Base-by-base conservation (phyloP, 2,329 filamentous ascomycete species). In the Fusarium coicis region DNA sequence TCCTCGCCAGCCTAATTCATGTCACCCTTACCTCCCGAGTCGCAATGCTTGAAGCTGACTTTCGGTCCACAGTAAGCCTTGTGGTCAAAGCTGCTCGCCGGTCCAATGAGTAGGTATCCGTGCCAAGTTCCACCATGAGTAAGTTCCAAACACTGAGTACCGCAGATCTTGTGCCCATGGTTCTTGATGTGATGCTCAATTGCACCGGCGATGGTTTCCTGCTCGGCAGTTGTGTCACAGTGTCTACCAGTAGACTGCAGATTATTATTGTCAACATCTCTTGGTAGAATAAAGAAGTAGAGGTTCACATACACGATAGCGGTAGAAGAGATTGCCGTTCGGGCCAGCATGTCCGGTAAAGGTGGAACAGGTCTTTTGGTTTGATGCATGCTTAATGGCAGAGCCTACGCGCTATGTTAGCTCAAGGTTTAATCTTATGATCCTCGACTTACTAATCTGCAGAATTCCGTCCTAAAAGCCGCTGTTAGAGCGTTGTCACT, bases 401-500 rank as follows among this genome's bases (percentile, higher is more conserved):
- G 32, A 0, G 6, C 40, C 40, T 40, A 0, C 3, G 8, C 15
- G 0, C 4, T 5, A 5, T 1, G 12, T 60, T 43, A 42, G 36
- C 15, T 8, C 0, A n/a, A n/a, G n/a, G n/a, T n/a, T n/a, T n/a
- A n/a, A 18, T n/a, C 10, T 3, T 12, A 1, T 7, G 23, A n/a
- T n/a, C n/a, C n/a, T n/a, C n/a, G n/a, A n/a, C 37, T 28, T 23
- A 36, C 28, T 60, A 1, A 43, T 18, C 9, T 43, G n/a, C 12
- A 61, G n/a, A 1, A 42, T 39, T 18, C 36, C 19, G 0, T 53
- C 37, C 47, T 60, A 0, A 14, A n/a, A 7, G 1, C 7, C 3
- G 0, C 5, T 28, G 7, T 60, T 28, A 60, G 30, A 42, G 26
- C 2, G 16, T 1, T 23, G 2, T 36, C 34, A 36, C 4, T 8